A percentile compares a stretch with the other conserved stretches of the same genome.
These are phyloP conservation scores for Syzygium aqueum DNA, from an alignment of 345 rosid genomes.

Conservation along the genomic window DNA sequence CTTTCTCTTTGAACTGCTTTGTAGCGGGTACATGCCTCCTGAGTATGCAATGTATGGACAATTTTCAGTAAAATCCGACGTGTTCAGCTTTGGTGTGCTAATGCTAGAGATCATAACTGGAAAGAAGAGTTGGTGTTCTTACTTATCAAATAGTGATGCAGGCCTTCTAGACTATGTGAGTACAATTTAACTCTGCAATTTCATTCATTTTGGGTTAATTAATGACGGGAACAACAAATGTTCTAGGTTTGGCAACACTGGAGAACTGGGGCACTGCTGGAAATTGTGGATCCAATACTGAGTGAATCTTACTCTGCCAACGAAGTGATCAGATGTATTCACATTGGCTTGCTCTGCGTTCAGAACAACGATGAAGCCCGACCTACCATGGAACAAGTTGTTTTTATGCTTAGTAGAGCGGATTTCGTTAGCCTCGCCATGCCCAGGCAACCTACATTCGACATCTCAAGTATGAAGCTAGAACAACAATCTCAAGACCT, in stretches of 20 bases:
- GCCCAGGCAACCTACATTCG: background rate
- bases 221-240: no score
- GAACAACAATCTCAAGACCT: no score
- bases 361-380: conserved; percentile 8
- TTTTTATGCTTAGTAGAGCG: conserved; percentile 6
- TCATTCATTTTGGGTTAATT: background rate
- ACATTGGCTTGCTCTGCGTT: background rate
- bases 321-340: no score
- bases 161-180: background rate
- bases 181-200: background rate
- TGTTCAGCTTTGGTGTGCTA: background rate
- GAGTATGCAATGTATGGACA: background rate
- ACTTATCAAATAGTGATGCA: background rate
- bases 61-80: background rate
- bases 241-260: no score
- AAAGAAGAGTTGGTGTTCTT: background rate
- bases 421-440: background rate
- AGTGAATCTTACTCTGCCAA: no score
- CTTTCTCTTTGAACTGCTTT: background rate
- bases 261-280: no score
- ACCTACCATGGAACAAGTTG: conserved; percentile 11
- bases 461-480: no score
- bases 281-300: no score
- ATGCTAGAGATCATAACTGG: background rate
- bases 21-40: background rate